Evolutionary conservation across 1,284 basidiomycete species (phyloP).

Genomic region (Cutaneotrichosporon cutaneum): DNA sequence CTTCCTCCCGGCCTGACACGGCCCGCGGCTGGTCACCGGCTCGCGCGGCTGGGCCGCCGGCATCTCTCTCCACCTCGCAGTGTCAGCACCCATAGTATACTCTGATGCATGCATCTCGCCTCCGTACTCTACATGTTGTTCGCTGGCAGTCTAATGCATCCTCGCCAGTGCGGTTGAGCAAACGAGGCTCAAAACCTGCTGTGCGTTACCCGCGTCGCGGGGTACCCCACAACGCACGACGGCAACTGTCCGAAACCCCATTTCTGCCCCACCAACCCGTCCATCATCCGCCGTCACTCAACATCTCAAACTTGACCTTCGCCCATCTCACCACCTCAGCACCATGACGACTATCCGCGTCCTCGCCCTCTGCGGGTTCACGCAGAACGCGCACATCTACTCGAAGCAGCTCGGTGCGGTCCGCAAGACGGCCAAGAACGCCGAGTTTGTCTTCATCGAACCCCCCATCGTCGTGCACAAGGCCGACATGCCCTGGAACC

Average conservation of each 20-base stretch:
- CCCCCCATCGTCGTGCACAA: conserved; percentile 66
- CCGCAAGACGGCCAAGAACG: conserved; percentile 56
- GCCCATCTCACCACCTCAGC: not conserved
- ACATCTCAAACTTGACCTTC: not conserved
- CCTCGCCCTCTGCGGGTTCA: conserved; percentile 61
- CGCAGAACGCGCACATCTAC: conserved; percentile 76
- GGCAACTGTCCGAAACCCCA: not conserved
- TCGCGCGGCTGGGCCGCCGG: not conserved
- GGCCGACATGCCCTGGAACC: conserved; percentile 63
- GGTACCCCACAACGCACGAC: not conserved
- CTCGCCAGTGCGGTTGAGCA: not conserved
- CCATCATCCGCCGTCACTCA: not conserved
- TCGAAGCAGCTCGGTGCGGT: conserved; percentile 61
- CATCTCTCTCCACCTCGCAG: not conserved
- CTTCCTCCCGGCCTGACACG: not conserved
- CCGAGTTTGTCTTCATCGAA: conserved; percentile 71
- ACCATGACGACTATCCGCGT: conserved; percentile 30
- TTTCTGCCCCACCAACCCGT: not conserved
- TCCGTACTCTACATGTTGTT: not conserved
- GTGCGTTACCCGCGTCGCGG: not conserved
- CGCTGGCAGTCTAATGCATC: not conserved
- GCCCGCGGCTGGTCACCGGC: not conserved
- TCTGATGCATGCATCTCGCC: too few species aligned
- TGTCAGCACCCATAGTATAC: too few species aligned
- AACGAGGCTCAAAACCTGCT: not conserved